These are phyloP conservation scores for Boletus sp. DNA, from an alignment of 1,284 basidiomycete species.

Conservation along the genomic window DNA sequence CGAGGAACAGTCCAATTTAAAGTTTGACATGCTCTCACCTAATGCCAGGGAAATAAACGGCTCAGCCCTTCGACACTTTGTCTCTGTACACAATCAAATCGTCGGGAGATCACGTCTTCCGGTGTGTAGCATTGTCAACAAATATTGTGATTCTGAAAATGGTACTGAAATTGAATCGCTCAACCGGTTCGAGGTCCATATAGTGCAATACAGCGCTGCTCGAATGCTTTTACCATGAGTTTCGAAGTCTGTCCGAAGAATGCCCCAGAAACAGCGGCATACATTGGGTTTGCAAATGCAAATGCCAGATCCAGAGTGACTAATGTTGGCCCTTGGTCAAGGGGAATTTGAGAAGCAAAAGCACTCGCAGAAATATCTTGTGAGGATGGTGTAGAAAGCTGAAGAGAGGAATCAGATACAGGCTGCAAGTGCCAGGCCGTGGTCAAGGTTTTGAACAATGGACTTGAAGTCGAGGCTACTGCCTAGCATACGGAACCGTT, in stretches of 20 bases:
- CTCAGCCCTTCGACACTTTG: no score
- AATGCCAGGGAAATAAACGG: no score
- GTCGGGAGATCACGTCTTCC: no score
- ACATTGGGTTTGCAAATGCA: slow-evolving; percentile 83
- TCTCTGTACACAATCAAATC: no score
- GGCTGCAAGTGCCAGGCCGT: slow-evolving; percentile 81
- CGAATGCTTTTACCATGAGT: slow-evolving; percentile 91
- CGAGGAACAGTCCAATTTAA: no score
- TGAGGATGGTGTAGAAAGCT: slow-evolving; percentile 29
- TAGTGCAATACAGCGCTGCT: slow-evolving; percentile 70
- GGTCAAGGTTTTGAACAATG: slow-evolving; percentile 80
- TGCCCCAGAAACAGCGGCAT: slow-evolving; percentile 75
- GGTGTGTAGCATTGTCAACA: no score
- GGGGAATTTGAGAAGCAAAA: slow-evolving; percentile 8
- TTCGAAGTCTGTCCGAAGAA: slow-evolving; percentile 86
- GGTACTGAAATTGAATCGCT: slow-evolving; percentile 2
- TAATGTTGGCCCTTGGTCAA: slow-evolving; percentile 52
- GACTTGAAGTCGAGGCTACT: slow-evolving; percentile 76
- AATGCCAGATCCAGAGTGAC: slow-evolving; percentile 82
- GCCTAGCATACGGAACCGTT: slow-evolving; percentile 41
- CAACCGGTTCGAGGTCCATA: slow-evolving; percentile 46
- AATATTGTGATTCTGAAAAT: not conserved
- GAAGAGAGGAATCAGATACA: slow-evolving; percentile 43
- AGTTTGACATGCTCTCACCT: no score
- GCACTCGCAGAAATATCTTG: slow-evolving; percentile 5